Base-by-base conservation (phyloP, 225 moss, liverwort and hornwort genomes). In the Bryoerythrophyllum caledonicum region DNA sequence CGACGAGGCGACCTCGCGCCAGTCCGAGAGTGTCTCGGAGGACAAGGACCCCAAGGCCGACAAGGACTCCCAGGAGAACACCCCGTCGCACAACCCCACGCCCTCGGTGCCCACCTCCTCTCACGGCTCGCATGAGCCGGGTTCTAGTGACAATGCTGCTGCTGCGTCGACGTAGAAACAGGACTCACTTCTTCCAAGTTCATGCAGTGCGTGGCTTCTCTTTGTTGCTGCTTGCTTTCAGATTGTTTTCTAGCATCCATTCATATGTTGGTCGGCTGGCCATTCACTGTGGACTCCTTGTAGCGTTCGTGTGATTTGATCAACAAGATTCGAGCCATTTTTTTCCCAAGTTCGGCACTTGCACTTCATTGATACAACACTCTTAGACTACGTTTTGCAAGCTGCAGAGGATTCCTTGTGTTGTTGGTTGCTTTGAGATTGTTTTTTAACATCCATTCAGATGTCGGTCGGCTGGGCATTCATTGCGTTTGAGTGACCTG, bases 1-100 rank as follows among this genome's bases (percentile, higher is more conserved):
- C 3, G 95, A 93, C 73, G 91, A 95, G 35, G 92, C 88, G 11
- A 80, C 84, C 4, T 84, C 87, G 6, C 81, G 82, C 3, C 87
- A 87, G 68, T 85, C 87, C 3, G 77, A 82, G 78, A 73, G 73
- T 23, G 37, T 68, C 21, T 84, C 87, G 0, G 87, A 85, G 82
- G 84, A 84, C 38, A 85, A 87, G 65, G 48, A 49, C 19, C 84
- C 82, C 77, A 84, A 87, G 79, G 62, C 65, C 76, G 87, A 82
- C 49, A 82, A 77, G 10, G 80, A 84, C 38, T 87, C 87, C 0
- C 79, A 79, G 58, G 84, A 82, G 63, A 80, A 80, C 55, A 84
- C 84, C n/a, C 82, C 82, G 68, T 74, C 82, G 5, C 48, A 78
- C 55, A 68, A 65, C 24, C 78, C 78, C 24, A 73, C 78, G 55